phyloP scores from a whole-genome alignment of 202 grass and related monocot genomes.

The Musa balbisiana region DNA sequence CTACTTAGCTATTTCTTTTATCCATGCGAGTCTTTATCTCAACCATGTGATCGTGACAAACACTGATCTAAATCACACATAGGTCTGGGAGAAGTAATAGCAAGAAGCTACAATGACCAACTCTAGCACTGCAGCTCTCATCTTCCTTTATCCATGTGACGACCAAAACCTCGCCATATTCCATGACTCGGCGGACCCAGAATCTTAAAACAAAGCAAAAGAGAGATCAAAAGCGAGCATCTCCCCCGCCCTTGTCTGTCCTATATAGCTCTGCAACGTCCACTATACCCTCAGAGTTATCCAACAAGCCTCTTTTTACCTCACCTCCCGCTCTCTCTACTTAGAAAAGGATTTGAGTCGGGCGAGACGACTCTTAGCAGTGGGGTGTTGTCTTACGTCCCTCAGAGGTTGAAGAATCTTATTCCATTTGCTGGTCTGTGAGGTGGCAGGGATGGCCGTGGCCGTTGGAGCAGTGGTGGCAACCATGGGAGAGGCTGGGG shows the following conservation, averaged over 20 bases:
- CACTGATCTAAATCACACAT: no score
- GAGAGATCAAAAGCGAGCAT: neutral
- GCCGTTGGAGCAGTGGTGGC: slow-evolving; percentile 4
- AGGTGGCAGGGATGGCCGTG: slow-evolving; percentile 13
- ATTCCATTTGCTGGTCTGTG: neutral
- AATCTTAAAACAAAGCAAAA: neutral
- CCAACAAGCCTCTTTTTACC: slow-evolving; percentile 6
- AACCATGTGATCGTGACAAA: no score
- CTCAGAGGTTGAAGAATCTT: neutral
- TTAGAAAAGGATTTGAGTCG: neutral
- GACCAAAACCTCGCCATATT: no score
- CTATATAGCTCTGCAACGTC: neutral
- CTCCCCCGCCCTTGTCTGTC: neutral
- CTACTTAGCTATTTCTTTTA: no score
- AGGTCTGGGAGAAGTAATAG: no score
- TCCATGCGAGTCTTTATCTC: no score
- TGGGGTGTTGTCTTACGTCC: neutral
- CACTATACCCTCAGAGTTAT: slow-evolving; percentile 7
- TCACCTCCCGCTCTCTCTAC: neutral
- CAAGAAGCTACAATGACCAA: no score
- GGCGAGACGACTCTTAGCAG: neutral
- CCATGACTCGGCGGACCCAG: no score
- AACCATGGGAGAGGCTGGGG: slow-evolving; percentile 21
- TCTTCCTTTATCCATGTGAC: no score
- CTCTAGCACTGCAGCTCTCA: no score